phyloP scores from a whole-genome alignment of 352 stramenopile species.

The Phytophthora niederhauseri region DNA sequence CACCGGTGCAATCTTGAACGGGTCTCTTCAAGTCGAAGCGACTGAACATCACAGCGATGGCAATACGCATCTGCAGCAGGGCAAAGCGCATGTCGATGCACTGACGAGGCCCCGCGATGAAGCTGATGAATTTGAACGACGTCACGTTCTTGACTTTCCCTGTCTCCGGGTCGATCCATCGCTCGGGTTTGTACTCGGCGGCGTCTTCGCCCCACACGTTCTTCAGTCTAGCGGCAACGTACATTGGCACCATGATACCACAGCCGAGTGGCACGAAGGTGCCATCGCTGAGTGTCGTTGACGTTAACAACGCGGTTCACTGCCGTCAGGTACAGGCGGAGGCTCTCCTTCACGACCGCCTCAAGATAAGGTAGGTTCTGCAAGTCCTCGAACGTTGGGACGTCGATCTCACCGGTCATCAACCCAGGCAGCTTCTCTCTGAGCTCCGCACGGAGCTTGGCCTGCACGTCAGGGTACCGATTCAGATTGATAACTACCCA shows the following conservation, averaged over 20 bases:
- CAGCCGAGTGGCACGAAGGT: constrained; percentile 47
- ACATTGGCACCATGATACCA: constrained; percentile 41
- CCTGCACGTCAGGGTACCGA: constrained; percentile 39
- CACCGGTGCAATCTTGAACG: constrained; percentile 16
- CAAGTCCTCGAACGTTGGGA: constrained; percentile 44
- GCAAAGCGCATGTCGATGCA: constrained; percentile 23
- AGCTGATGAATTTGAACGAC: constrained; percentile 52
- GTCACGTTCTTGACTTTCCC: constrained; percentile 37
- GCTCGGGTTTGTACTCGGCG: constrained; percentile 30
- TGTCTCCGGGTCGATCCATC: constrained; percentile 44
- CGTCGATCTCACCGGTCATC: constrained; percentile 22
- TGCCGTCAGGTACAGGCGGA: constrained; percentile 53
- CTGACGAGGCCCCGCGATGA: constrained; percentile 47
- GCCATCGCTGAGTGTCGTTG: constrained; percentile 57
- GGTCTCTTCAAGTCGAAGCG: constrained; percentile 34
- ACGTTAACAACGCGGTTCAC: constrained; percentile 34
- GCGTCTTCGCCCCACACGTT: constrained; percentile 48
- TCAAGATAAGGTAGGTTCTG: constrained; percentile 59
- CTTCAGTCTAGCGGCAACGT: constrained; percentile 42
- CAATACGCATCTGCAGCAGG: constrained; percentile 1
- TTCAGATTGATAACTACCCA: constrained; percentile 61
- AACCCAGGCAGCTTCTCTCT: constrained; percentile 23
- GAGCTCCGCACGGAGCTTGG: constrained; percentile 40
- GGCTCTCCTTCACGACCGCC: constrained; percentile 53
- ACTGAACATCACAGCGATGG: constrained; percentile 32